Evolutionary conservation across 2,329 filamentous ascomycete genomes (phyloP), one percentile per base, ranked within the genome.

Genomic region (Chalara sp.): DNA sequence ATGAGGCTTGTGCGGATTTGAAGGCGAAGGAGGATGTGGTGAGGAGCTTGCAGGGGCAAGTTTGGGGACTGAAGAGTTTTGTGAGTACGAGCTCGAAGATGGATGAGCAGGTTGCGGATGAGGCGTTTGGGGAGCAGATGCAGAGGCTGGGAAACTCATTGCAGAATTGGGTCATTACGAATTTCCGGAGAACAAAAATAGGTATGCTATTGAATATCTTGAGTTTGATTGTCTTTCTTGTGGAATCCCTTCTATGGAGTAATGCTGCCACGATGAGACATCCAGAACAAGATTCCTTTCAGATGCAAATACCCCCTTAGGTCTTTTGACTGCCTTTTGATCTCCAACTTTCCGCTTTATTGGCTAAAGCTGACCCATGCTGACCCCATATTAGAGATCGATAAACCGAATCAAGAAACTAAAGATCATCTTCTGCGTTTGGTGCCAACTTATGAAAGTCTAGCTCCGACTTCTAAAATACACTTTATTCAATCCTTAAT

Each of bases 91-190:
- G 79, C 55, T 86, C 84, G 7, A 72, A 82, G 32, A 72, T 76
- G 46, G 80, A 81, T 32, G 78, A 78, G 28, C 79, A 83, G 54
- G 67, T 72, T 44, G 83, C 81, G 54, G 86, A 89, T 60, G 81
- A 85, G 65, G 79, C 81, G 8, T 78, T 89, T 62, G 77, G 72
- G 2, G 79, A 85, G 47, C 73, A 75, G 7, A 79, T 86, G 72
- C 72, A 75, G 46, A 73, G 76, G 51, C 65, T 89, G 44, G 79
- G 79, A 21, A 84, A 87, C 59, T 79, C 83, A 29, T 67, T 87
- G 58, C 84, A 88, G 68, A 87, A 89, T 59, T 89, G 85, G 85
- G 79, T 84, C 4, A 81, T 89, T 58, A 76, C 79, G 30, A 79
- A 86, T 63, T 89, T 86, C 57, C 75, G 85, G 47, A 79, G 78